These are phyloP conservation scores for Hirsutella rhossiliensis DNA, from an alignment of 2,329 filamentous ascomycete species.

Conservation along the genomic window DNA sequence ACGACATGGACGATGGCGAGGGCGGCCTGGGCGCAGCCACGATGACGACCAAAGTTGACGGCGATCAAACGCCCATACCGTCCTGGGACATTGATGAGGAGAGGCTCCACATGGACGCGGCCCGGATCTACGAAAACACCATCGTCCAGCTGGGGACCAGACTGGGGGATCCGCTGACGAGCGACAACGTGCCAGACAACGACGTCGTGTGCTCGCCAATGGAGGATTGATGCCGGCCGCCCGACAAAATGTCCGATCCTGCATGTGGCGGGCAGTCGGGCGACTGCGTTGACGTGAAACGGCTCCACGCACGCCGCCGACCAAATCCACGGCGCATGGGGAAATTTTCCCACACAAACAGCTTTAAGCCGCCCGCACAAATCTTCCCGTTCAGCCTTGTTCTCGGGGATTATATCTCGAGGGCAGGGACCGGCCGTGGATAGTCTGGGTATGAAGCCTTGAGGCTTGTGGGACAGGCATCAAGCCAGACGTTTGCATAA, in stretches of 20 bases:
- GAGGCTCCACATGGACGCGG: constrained; percentile 56
- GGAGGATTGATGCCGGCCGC: not conserved
- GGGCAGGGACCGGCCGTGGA: no score
- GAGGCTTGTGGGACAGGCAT: no score
- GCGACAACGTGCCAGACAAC: constrained; percentile 4
- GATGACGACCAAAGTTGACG: not conserved
- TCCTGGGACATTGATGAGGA: constrained; percentile 31
- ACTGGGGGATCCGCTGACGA: constrained; percentile 33
- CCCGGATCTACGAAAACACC: constrained; percentile 67
- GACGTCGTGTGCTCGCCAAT: not conserved
- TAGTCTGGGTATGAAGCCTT: no score
- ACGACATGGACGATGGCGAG: constrained; percentile 17
- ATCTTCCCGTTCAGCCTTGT: no score
- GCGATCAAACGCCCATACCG: not conserved
- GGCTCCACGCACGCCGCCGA: no score
- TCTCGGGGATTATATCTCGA: no score
- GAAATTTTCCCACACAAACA: no score
- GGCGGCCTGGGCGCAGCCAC: constrained; percentile 13
- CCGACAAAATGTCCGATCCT: not conserved
- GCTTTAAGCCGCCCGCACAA: no score
- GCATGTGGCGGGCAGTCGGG: not conserved
- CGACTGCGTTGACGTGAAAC: no score
- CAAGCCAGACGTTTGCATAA: no score
- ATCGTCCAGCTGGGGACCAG: constrained; percentile 61
- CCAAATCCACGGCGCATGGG: no score